Evolutionary conservation across 2,329 filamentous ascomycete genomes (phyloP), one percentile per base, ranked within the genome.

Genomic region (Ophiosphaerella narmari): DNA sequence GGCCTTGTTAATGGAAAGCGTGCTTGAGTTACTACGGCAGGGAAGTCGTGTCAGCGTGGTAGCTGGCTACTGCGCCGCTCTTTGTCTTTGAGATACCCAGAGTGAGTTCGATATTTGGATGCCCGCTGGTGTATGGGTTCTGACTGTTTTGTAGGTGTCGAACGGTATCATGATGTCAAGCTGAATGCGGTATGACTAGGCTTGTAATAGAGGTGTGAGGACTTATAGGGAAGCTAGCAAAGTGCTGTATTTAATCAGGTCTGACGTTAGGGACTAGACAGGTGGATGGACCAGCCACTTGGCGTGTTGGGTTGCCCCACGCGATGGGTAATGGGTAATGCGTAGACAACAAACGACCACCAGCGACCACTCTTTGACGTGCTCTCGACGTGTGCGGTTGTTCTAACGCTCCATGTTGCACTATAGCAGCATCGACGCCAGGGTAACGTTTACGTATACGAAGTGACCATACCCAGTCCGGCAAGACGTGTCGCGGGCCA

Each of bases 31-130:
- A 16, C 11, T 14, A 11, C 16, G 26, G 38, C 39, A 32, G 37
- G 39, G 14, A 34, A 47, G 7, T 39, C 36, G 18, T 26, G 42
- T 39, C 43, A 46, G 39, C 32, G 50, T 53, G 50, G 61, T 64
- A 65, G 57, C 62, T 60, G 59, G 61, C 50, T 64, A 61, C 58
- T 52, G 40, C 51, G 55, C 44, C 48, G 46, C 43, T 48, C 42
- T 50, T 47, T 26, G 21, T 35, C 12, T 36, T 29, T 34, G 42
- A 43, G 43, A 45, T 51, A 43, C 16, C 39, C 41, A 51, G 40
- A 37, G 52, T 51, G 31, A 39, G 42, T 31, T 9, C 11, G 16
- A 29, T 12, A 16, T 31, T n/a, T 33, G 18, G 23, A 5, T 23
- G 7, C 21, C 35, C 16, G 12, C 8, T 4, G 16, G 12, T 12